These are phyloP conservation scores for Raddia guianensis DNA, from an alignment of 176 grass and related monocot species.

Conservation along the genomic window DNA sequence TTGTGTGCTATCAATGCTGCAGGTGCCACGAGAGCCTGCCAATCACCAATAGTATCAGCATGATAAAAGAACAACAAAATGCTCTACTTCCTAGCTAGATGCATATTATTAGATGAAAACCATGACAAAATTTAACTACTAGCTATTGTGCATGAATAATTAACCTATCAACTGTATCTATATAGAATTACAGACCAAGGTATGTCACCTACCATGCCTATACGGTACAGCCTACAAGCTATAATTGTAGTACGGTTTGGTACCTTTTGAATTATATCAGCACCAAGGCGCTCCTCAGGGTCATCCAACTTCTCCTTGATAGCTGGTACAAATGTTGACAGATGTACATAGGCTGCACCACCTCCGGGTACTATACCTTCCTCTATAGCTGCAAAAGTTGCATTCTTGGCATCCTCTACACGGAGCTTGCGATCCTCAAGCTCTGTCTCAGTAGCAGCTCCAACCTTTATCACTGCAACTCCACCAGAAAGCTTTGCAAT, in stretches of 20 bases:
- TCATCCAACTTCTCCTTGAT: slow-evolving; percentile 91
- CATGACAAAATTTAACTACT: not conserved
- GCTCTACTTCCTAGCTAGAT: not conserved
- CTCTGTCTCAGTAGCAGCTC: slow-evolving; percentile 85
- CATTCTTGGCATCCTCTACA: slow-evolving; percentile 93
- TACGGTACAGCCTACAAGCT: not conserved
- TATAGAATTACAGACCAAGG: not conserved
- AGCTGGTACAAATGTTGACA: slow-evolving; percentile 65
- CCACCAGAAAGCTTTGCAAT: slow-evolving; percentile 92
- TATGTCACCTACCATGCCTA: not conserved
- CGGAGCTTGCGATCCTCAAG: slow-evolving; percentile 92
- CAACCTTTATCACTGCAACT: slow-evolving; percentile 93
- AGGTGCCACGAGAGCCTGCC: slow-evolving; percentile 69
- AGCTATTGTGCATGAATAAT: not conserved
- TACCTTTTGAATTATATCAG: slow-evolving; percentile 96
- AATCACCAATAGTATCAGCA: not conserved
- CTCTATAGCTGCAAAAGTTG: slow-evolving; percentile 91
- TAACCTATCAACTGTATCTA: not conserved
- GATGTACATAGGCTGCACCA: slow-evolving; percentile 82
- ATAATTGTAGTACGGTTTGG: not conserved
- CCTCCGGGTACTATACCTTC: slow-evolving; percentile 97
- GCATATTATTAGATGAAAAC: not conserved
- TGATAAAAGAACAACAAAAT: not conserved
- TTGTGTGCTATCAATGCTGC: slow-evolving; percentile 83
- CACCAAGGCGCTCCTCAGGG: slow-evolving; percentile 82